These are phyloP conservation scores for Strobilomyces dryophilus DNA, from an alignment of 768 basidiomycete species.

Conservation along the genomic window DNA sequence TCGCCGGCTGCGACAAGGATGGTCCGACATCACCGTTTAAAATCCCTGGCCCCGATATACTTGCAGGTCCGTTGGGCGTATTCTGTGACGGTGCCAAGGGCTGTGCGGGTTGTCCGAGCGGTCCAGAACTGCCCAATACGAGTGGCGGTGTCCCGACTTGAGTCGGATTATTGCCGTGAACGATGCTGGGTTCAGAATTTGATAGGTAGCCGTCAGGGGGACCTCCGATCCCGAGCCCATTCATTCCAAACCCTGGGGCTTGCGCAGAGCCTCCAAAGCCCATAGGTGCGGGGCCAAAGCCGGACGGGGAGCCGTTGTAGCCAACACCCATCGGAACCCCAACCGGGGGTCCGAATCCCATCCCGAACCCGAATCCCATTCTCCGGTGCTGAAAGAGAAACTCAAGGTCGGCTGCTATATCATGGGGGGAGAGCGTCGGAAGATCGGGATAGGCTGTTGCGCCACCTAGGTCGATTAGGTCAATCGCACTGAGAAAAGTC, in stretches of 20 bases:
- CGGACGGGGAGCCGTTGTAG: slow-evolving; percentile 14
- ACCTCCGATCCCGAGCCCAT: slow-evolving; percentile 19
- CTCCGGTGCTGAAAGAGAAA: slow-evolving; percentile 44
- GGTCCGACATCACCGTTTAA: slow-evolving; percentile 13
- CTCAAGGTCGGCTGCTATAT: slow-evolving; percentile 52
- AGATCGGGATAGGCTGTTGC: slow-evolving; percentile 31
- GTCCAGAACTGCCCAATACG: slow-evolving; percentile 8
- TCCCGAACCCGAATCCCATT: slow-evolving; percentile 24
- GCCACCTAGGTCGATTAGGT: slow-evolving; percentile 39
- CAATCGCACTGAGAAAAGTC: slow-evolving; percentile 3
- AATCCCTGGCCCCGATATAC: slow-evolving; percentile 9
- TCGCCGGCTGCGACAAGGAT: slow-evolving; percentile 23
- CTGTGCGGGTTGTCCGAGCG: slow-evolving; percentile 1
- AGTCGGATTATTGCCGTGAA: not conserved
- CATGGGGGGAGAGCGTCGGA: slow-evolving; percentile 40
- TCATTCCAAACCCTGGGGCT: slow-evolving; percentile 18
- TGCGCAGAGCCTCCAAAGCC: slow-evolving; percentile 16
- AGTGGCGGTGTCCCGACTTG: slow-evolving; percentile 11
- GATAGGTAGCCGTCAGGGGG: slow-evolving; percentile 14
- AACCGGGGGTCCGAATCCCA: slow-evolving; percentile 22
- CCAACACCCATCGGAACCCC: slow-evolving; percentile 17
- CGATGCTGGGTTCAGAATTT: slow-evolving; percentile 12
- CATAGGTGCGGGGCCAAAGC: slow-evolving; percentile 13
- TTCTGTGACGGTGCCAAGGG: slow-evolving; percentile 12
- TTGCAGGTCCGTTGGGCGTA: slow-evolving; percentile 6